Evolutionary conservation across 306 rosid genomes (phyloP).

Genomic region (Luffa acutangula): DNA sequence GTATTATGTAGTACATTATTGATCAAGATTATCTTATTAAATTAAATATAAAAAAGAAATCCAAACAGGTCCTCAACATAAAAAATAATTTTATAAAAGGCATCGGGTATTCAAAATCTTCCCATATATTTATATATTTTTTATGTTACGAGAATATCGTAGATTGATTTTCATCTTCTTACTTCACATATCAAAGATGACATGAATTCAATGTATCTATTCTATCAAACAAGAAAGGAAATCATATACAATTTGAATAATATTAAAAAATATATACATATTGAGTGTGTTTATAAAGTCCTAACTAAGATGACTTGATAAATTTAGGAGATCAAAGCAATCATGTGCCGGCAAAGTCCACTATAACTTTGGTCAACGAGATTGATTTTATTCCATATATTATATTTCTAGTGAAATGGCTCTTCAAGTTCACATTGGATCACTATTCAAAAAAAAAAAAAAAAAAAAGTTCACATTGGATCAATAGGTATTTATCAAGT

Average conservation of each 20-base stretch:
- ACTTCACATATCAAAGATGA: neutral
- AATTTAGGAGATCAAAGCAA: neutral
- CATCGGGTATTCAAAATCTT: neutral
- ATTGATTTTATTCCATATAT: neutral
- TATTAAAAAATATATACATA: neutral
- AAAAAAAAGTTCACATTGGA: neutral
- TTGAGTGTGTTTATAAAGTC: neutral
- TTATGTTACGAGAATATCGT: neutral
- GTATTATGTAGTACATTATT: neutral
- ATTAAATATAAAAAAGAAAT: neutral
- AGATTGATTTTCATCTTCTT: neutral
- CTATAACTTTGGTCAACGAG: neutral
- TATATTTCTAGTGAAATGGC: neutral
- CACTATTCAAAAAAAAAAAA: no score
- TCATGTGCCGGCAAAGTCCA: neutral
- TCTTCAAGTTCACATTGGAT: neutral
- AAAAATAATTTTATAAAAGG: neutral
- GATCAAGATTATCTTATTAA: neutral
- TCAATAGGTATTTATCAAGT: neutral
- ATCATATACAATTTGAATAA: neutral
- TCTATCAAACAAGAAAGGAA: neutral
- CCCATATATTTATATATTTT: neutral
- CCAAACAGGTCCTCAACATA: neutral
- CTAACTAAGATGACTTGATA: neutral
- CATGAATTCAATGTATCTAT: neutral